These are phyloP conservation scores for Stellera chamaejasme DNA, from an alignment of 345 rosid species.

Conservation along the genomic window DNA sequence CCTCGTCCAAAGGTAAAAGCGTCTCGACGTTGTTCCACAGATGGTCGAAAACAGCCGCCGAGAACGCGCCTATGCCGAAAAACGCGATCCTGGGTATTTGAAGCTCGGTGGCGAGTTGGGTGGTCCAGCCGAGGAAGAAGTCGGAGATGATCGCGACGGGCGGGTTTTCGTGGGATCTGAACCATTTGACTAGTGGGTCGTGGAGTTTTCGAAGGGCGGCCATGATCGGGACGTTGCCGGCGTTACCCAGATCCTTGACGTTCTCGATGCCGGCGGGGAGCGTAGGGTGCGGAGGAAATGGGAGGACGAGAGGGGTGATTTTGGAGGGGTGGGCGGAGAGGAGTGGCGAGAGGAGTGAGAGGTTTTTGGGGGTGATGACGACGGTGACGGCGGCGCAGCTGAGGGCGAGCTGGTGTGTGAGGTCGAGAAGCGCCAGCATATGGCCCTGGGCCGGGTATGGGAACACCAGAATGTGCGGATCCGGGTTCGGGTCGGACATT, in stretches of 20 bases:
- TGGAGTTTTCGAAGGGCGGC: slow-evolving; percentile 37
- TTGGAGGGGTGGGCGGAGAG: slow-evolving; percentile 25
- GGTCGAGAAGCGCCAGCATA: slow-evolving; percentile 41
- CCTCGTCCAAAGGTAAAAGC: slow-evolving; percentile 12
- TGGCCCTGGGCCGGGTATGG: slow-evolving; percentile 82
- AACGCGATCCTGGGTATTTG: slow-evolving; percentile 40
- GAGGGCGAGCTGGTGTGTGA: slow-evolving; percentile 43
- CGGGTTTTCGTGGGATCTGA: slow-evolving; percentile 40
- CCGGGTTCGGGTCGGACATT: neutral
- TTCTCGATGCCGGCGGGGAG: slow-evolving; percentile 54
- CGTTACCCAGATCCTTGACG: slow-evolving; percentile 41
- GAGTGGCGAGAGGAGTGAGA: slow-evolving; percentile 37
- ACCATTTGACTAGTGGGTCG: slow-evolving; percentile 47
- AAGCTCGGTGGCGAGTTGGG: slow-evolving; percentile 26
- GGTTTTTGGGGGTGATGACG: slow-evolving; percentile 46
- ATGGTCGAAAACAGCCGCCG: slow-evolving; percentile 16
- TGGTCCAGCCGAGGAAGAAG: slow-evolving; percentile 71
- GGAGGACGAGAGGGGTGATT: slow-evolving; percentile 25
- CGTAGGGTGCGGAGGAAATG: slow-evolving; percentile 45
- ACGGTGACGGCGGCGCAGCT: slow-evolving; percentile 33
- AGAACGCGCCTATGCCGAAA: slow-evolving; percentile 24
- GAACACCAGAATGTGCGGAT: slow-evolving; percentile 45
- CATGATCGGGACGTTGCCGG: slow-evolving; percentile 35
- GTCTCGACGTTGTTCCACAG: slow-evolving; percentile 24
- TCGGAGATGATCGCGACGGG: slow-evolving; percentile 64